Evolutionary conservation across 2,329 filamentous ascomycete genomes (phyloP).

Genomic region (Penicillium sp.): DNA sequence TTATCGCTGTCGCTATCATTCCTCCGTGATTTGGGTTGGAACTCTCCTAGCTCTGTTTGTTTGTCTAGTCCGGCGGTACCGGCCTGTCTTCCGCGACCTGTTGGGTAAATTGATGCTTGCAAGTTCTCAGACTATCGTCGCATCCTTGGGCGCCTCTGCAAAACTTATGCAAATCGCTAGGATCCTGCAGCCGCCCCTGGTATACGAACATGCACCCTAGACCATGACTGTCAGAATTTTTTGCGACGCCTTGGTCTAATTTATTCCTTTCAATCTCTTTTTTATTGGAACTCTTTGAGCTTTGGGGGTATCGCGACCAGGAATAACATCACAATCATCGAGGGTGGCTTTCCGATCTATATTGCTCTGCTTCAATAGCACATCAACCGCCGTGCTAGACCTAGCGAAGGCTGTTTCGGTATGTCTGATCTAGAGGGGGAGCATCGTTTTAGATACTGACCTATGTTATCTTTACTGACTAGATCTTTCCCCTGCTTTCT

Average conservation of each 20-base stretch:
- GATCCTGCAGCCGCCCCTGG: conserved; percentile 28
- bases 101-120: conserved; percentile 11
- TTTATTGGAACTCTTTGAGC: neutral
- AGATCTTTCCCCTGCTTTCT: neutral
- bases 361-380: neutral
- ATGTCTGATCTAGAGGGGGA: neutral
- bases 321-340: neutral
- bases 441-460: neutral
- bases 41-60: neutral
- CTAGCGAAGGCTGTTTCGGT: neutral
- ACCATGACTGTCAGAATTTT: conserved; percentile 23
- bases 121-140: conserved; percentile 4
- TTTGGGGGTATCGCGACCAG: neutral
- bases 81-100: conserved; percentile 15
- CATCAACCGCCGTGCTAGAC: neutral
- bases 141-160: conserved; percentile 11
- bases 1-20: neutral
- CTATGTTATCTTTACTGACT: neutral
- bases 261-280: conserved; percentile 5
- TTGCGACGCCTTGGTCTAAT: conserved; percentile 27
- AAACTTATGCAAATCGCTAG: conserved; percentile 24
- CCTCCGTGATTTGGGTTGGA: neutral
- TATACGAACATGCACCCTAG: conserved; percentile 27
- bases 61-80: neutral
- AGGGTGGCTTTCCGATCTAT: neutral